Evolutionary conservation across 306 rosid genomes (phyloP).

Genomic region (Morella rubra): DNA sequence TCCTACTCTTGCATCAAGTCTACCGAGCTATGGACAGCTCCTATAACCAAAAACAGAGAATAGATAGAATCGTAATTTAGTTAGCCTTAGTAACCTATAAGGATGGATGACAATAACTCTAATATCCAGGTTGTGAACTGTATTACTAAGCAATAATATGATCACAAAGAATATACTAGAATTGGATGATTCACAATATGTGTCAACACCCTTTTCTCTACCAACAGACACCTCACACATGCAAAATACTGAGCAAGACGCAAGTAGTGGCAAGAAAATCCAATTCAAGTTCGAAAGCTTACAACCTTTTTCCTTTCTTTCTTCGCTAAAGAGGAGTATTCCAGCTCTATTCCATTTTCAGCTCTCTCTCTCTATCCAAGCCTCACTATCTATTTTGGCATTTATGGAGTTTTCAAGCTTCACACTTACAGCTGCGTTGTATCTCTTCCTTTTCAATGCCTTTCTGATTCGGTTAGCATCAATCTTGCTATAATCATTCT

Average conservation of each 20-base stretch:
- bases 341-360: conserved; percentile 43
- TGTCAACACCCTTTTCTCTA: not conserved
- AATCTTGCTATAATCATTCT: conserved; percentile 13
- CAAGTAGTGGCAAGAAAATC: conserved; percentile 7
- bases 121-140: not conserved
- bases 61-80: no score
- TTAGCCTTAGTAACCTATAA: no score
- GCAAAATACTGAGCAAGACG: conserved; percentile 8
- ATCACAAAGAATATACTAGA: not conserved
- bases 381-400: conserved; percentile 37
- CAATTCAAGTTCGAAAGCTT: conserved; percentile 10
- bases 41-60: no score
- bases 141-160: not conserved
- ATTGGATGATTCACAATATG: not conserved
- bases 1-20: no score
- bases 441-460: conserved; percentile 39
- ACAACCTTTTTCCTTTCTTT: conserved; percentile 28
- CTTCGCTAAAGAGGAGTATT: conserved; percentile 20
- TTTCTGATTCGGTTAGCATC: conserved; percentile 38
- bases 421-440: conserved; percentile 17
- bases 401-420: conserved; percentile 12
- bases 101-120: not conserved
- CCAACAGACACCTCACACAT: not conserved
- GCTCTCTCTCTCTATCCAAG: conserved; percentile 52
- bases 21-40: no score